Evolutionary conservation across 1,139 yeast species (phyloP).

Genomic region (Pneumocystis sp.): DNA sequence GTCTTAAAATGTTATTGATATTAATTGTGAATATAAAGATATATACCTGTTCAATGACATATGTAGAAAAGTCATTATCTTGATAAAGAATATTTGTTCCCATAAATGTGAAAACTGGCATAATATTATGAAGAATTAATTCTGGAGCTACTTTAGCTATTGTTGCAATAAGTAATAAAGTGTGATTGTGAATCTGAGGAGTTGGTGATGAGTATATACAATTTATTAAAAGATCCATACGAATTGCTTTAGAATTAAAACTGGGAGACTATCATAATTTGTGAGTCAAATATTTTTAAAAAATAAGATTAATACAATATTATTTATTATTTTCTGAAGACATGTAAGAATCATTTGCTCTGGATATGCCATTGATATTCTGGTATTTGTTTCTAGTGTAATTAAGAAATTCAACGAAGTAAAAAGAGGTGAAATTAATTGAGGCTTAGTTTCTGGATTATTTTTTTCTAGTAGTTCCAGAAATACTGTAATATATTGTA

Average conservation of each 20-base stretch:
- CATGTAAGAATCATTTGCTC: conserved; percentile 84
- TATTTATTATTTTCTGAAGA: conserved; percentile 45
- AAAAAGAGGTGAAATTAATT: conserved; percentile 39
- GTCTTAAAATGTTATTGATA: conserved; percentile 28
- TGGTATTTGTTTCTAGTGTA: conserved; percentile 79
- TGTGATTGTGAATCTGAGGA: conserved; percentile 86
- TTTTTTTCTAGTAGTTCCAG: conserved; percentile 59
- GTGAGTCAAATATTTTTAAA: neutral
- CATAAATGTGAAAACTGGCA: conserved; percentile 98
- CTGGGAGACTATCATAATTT: conserved; percentile 16
- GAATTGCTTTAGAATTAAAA: conserved; percentile 50
- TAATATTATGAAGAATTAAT: conserved; percentile 80
- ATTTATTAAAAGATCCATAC: conserved; percentile 83
- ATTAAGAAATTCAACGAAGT: conserved; percentile 70
- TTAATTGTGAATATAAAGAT: neutral
- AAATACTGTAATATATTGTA: conserved; percentile 61
- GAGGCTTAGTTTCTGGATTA: conserved; percentile 29
- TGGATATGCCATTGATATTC: conserved; percentile 75
- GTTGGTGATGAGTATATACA: conserved; percentile 78
- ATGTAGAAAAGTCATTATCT: conserved; percentile 87
- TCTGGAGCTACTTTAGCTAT: conserved; percentile 84
- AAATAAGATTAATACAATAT: conserved; percentile 28
- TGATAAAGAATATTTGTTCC: conserved; percentile 95
- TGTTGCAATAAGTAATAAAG: conserved; percentile 70
- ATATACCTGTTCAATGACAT: conserved; percentile 59